Evolutionary conservation across 2,329 filamentous ascomycete species (phyloP), one percentile per base, ranked within the genome.

Genomic region (Exophiala sp.): DNA sequence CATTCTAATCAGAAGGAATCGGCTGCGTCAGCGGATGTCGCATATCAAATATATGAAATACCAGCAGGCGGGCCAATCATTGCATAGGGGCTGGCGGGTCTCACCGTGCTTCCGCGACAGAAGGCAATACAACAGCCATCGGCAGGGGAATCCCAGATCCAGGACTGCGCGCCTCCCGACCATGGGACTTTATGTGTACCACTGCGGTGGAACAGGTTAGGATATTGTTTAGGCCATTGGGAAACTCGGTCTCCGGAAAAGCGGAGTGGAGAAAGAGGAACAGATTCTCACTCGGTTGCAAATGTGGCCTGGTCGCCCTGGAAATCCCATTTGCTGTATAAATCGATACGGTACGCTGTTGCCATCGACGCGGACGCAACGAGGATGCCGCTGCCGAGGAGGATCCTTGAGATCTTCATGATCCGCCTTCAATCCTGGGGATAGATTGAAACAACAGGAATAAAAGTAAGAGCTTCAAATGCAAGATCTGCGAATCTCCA

Each of bases 111-210:
- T 30, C 46, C 46, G 14, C 50, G 41, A 27, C 42, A 49, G 27
- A 53, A 53, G 16, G 39, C 46, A n/a, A 53, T n/a, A 22, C 50
- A 53, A 23, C 50, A 50, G 13, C 50, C 50, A 34, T 53, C 50
- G 21, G 22, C 37, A 13, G 30, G 32, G 16, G 46, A 53, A 16
- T 44, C 22, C 40, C 45, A 53, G 21, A 48, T 53, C 46, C 50
- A 49, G 2, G 46, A 53, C 21, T 43, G 21, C 16, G 46, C 46
- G 13, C 50, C 42, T 4, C 42, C 42, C 4, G 41, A 49, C 42
- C 43, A 49, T 7, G 39, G n/a, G 27, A 46, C 38, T 13, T 49
- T 46, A 37, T 52, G 39, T 9, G 14, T 50, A 19, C 46, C 46
- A 27, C 45, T 46, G 34, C 34, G 10, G 10, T 27, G 6, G 24